Evolutionary conservation across 352 stramenopile species (phyloP), one percentile per base, ranked within the genome.

Genomic region (Globisporangium nodosum): DNA sequence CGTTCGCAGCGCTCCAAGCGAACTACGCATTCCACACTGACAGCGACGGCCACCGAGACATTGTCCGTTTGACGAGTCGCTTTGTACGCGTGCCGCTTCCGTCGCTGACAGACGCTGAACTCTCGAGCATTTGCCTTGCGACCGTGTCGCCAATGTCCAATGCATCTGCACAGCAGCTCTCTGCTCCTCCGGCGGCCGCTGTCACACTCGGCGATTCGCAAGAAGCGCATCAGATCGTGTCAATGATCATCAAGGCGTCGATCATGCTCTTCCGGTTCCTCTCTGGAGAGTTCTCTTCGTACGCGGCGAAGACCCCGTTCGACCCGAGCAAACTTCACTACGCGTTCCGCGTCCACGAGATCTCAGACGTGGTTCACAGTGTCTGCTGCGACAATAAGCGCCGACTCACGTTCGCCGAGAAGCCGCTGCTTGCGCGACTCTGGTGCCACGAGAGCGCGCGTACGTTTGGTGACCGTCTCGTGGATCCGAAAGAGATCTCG

Each of bases 371-470:
- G 6, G 53, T 88, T 0, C 67, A 70, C 31, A 71, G 54, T 27
- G 71, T 87, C 9, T 88, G 62, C 54, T 74, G 62, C 43, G 66
- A 79, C 12, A 61, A 67, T 18, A 71, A 61, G 8, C 58, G 71
- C n/a, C 54, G 64, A 2, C 33, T 80, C 6, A 55, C 67, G 1
- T 43, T 78, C 3, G 58, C 65, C 1, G 80, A 90, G 16, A 90
- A 90, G 52, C 58, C 73, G 0, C 39, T 61, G 3, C 43, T 90
- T 1, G 74, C 78, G 51, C 76, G 83, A 15, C 63, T 89, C 9
- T 92, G 83, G 83, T 88, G 80, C 55, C 83, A 92, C 52, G 83
- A 92, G 63, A 76, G 65, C 11, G 62, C 72, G 3, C 74, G 83
- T 1, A 59, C 81, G 1, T 73, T 88, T 18, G 68, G 73, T 12